Base-by-base conservation (phyloP, 371 early-diverging fungal species). In the Conidiobolus incongruus region DNA sequence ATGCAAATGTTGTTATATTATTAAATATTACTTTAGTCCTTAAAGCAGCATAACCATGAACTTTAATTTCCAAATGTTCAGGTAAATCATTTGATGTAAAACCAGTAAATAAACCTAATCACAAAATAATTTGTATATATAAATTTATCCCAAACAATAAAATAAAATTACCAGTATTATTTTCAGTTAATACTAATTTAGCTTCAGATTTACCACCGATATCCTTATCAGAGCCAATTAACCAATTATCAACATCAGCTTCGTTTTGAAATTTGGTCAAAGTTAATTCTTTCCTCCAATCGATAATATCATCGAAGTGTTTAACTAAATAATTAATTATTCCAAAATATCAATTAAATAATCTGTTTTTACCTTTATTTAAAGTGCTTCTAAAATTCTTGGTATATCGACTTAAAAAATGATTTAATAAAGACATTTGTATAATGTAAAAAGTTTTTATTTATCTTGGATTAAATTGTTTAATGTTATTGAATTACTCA, bases 31-130 rank as follows among this genome's bases (percentile, higher is more conserved):
- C 75, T 58, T 73, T 76, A 15, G 83, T 74, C 47, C 81, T 66
- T 38, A 85, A 66, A 39, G 82, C 85, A 10, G 91, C 93, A 52
- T 93, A 93, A 12, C 93, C 93, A 56, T 80, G 80, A 50, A 72
- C 68, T 41, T 71, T 64, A 20, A 86, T 66, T n/a, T 73, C 68
- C 19, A 59, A 56, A 35, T 79, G 70, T 20, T 63, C 63, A 11
- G 90, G 89, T 28, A 88, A 57, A 37, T 79, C 70, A 5, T 75
- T 59, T 3, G 83, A 82, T 20, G 90, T 53, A 34, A 68, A 64
- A 24, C 93, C 93, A 62, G 73, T 70, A 49, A 93, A 87, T 38
- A 61, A 48, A 7, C 69, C 85, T 66, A 45, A 32, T 30, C 8
- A 2, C 2, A 35, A 22, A 11, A 30, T 33, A 16, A 6, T 38